Conservation (phyloP, 805 yeast genomes). For the Ogataea neopini region DNA sequence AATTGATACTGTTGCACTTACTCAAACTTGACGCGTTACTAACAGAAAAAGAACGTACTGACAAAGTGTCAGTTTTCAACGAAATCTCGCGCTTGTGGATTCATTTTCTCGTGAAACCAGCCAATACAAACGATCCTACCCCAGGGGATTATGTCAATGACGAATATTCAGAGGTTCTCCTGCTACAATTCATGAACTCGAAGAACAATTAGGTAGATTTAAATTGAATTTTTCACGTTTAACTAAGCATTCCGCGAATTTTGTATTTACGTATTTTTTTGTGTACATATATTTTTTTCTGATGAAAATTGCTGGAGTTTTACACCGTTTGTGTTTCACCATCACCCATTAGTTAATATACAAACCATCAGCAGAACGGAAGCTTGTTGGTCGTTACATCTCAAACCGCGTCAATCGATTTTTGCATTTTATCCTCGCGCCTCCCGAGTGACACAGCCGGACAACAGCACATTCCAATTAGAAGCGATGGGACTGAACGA, state of each 20-base stretch:
- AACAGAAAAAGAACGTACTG: not conserved
- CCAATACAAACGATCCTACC: not conserved
- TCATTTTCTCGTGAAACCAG: slow-evolving; percentile 19
- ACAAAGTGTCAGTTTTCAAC: slow-evolving; percentile 4
- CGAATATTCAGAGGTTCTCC: slow-evolving; percentile 13
- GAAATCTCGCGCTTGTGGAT: slow-evolving; percentile 13
- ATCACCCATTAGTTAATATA: too few relatives aligned
- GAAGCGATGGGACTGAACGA: slow-evolving; percentile 6
- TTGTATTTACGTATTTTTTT: not conserved
- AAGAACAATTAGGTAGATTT: not conserved
- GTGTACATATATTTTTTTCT: not conserved
- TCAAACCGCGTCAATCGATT: not conserved
- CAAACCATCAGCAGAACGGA: too few relatives aligned
- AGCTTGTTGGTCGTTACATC: too few relatives aligned
- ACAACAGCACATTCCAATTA: not conserved
- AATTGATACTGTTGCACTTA: slow-evolving; percentile 15
- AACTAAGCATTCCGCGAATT: not conserved
- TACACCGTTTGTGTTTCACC: not conserved
- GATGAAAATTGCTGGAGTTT: not conserved
- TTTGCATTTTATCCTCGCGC: not conserved
- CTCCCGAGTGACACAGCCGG: not conserved
- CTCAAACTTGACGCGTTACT: slow-evolving; percentile 11
- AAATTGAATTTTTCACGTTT: not conserved
- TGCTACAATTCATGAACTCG: slow-evolving; percentile 5
- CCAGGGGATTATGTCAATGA: slow-evolving; percentile 4